Evolutionary conservation across 192 early-diverging fungal species (phyloP).

Genomic region (Backusella luteola): DNA sequence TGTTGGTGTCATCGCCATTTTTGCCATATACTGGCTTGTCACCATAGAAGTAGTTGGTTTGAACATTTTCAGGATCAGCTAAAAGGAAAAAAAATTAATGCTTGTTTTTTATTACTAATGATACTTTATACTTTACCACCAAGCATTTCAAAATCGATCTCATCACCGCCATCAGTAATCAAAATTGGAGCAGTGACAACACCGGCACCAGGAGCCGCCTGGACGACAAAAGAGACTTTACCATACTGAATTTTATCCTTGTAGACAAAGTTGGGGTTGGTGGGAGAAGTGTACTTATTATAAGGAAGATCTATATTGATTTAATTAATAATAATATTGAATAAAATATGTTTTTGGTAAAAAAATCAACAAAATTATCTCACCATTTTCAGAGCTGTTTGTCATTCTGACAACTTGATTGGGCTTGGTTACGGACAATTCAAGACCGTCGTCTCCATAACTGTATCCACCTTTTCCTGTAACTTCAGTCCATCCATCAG

Average conservation of each 20-base stretch:
- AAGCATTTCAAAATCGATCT: constrained; percentile 49
- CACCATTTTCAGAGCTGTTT: not conserved
- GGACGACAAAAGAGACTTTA: constrained; percentile 31
- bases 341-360: not conserved
- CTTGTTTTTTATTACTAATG: not conserved
- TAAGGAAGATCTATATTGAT: constrained; percentile 8
- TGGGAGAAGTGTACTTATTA: constrained; percentile 16
- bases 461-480: not conserved
- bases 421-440: not conserved
- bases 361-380: not conserved
- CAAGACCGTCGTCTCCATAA: not conserved
- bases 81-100: not conserved
- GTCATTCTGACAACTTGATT: not conserved
- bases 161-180: constrained; percentile 39
- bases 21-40: constrained; percentile 8
- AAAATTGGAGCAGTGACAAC: constrained; percentile 26
- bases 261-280: constrained; percentile 30
- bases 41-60: constrained; percentile 43
- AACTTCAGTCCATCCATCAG: not conserved
- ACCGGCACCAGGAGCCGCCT: constrained; percentile 27
- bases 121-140: not conserved
- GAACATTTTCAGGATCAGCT: constrained; percentile 35
- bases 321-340: not conserved
- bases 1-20: constrained; percentile 3
- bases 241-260: constrained; percentile 40